These are phyloP conservation scores for Penicillium sp. DNA, from an alignment of 2,329 filamentous ascomycete species.

Conservation along the genomic window DNA sequence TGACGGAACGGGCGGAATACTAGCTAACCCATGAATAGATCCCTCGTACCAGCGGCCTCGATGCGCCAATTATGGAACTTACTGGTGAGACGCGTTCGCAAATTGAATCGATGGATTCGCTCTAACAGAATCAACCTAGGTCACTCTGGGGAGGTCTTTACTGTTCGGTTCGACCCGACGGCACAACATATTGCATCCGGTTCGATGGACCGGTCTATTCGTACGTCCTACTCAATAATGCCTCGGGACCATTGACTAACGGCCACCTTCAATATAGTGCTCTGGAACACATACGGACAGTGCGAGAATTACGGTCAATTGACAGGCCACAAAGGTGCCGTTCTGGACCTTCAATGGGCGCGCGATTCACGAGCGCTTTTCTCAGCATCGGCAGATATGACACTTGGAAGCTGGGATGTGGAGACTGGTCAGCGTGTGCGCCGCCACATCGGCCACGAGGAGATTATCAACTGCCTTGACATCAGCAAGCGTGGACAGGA, in stretches of 20 bases:
- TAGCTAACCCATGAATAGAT: slow-evolving; percentile 54
- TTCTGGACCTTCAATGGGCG: slow-evolving; percentile 94
- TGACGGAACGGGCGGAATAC: not conserved
- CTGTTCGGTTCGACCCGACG: slow-evolving; percentile 83
- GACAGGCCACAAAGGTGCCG: slow-evolving; percentile 83
- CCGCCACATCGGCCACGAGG: slow-evolving; percentile 88
- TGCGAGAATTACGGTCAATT: slow-evolving; percentile 94
- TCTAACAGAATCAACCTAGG: slow-evolving; percentile 40
- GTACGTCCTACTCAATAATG: slow-evolving; percentile 53
- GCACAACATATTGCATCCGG: slow-evolving; percentile 90
- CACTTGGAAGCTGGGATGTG: slow-evolving; percentile 91
- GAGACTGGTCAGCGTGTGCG: slow-evolving; percentile 91
- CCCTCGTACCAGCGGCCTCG: slow-evolving; percentile 75
- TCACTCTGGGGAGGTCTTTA: slow-evolving; percentile 80
- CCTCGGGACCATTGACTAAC: not conserved
- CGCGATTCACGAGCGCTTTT: slow-evolving; percentile 89
- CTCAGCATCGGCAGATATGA: slow-evolving; percentile 90
- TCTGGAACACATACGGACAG: slow-evolving; percentile 89
- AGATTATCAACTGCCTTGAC: slow-evolving; percentile 91
- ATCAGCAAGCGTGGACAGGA: slow-evolving; percentile 89
- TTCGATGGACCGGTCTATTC: slow-evolving; percentile 89
- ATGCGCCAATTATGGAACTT: slow-evolving; percentile 92
- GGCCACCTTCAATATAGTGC: slow-evolving; percentile 56
- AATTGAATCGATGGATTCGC: not conserved
- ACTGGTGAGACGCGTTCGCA: slow-evolving; percentile 60